These are phyloP conservation scores for Neurospora sp. DNA, from an alignment of 495 filamentous ascomycete genomes.

Conservation along the genomic window DNA sequence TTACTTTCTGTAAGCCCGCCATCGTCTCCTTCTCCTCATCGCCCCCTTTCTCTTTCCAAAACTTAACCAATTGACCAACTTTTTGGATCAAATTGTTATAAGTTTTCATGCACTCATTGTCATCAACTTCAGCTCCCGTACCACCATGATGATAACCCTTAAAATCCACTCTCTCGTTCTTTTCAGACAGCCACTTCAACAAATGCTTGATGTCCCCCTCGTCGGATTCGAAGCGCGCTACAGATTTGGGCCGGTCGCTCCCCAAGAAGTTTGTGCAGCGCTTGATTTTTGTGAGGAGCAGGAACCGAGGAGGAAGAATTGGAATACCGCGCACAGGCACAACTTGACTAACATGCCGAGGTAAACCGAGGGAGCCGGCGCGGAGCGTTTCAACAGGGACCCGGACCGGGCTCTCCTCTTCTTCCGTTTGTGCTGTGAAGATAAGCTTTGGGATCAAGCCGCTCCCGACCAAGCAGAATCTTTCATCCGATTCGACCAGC, in stretches of 20 bases:
- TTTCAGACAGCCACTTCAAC: not conserved
- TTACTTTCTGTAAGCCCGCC: not conserved
- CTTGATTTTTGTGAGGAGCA: not conserved
- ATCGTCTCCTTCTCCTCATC: not conserved
- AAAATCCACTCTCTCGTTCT: not conserved
- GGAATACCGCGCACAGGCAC: not conserved
- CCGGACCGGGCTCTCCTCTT: not conserved
- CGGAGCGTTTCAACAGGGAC: not conserved
- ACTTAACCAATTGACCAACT: not conserved
- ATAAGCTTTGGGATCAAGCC: not conserved
- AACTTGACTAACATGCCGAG: not conserved
- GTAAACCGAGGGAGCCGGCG: not conserved
- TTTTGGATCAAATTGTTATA: not conserved
- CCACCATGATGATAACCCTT: not conserved
- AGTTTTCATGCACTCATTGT: not conserved
- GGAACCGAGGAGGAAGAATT: not conserved
- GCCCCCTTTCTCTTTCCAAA: not conserved
- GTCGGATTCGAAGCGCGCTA: not conserved
- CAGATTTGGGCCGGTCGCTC: not conserved
- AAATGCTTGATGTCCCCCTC: not conserved
- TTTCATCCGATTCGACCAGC: not conserved
- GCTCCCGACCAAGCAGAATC: not conserved
- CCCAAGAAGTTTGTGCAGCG: not conserved
- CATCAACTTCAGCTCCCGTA: not conserved
- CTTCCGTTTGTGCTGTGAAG: not conserved